Base-by-base conservation (phyloP, 805 yeast genomes). In the Metschnikowia colocasiae region DNA sequence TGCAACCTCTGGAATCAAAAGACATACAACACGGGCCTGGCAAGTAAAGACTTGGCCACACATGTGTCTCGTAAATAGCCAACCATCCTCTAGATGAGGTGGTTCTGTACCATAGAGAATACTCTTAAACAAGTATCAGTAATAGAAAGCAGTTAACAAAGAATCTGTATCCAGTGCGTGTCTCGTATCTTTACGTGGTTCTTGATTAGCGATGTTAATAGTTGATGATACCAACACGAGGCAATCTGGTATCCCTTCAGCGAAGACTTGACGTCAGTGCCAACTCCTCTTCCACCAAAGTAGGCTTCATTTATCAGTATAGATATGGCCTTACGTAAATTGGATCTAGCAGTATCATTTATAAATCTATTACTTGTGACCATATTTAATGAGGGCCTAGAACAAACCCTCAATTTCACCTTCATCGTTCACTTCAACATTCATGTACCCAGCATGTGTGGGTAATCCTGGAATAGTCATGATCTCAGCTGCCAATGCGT, bases 381-480 rank as follows among this genome's bases (percentile, higher is more conserved):
- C 13, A 20, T 22, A 20, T 22, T 15, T 23, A 15, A 15, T 10
- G 19, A 5, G 20, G 30, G 27, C 12, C 30, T 74, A 91, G 64
- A 91, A 91, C 64, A 91, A 76, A 26, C 98, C 98, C 59, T 89
- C 96, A 57, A 92, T 91, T 62, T 90, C 90, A 48, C 98, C 99
- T 27, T 79, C 76, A 27, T 88, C 86, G 65, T 86, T 82, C 46
- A 92, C 94, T 68, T 92, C 99, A 49, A 92, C 97, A 62, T 91
- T 87, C 96, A 92, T 88, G 75, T 87, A 92, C 22, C 98, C 98
- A 58, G 95, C 86, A 65, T 87, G 91, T 8, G 98, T 92, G 47
- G 97, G 95, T 62, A 92, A 75, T 51, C 99, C 99, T 23, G 99
- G 99, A 59, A 92, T 91, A 23, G 99, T 92, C 84, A 86, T 90